Evolutionary conservation across 2,329 filamentous ascomycete species (phyloP).

Genomic region (Penicillium sp.): DNA sequence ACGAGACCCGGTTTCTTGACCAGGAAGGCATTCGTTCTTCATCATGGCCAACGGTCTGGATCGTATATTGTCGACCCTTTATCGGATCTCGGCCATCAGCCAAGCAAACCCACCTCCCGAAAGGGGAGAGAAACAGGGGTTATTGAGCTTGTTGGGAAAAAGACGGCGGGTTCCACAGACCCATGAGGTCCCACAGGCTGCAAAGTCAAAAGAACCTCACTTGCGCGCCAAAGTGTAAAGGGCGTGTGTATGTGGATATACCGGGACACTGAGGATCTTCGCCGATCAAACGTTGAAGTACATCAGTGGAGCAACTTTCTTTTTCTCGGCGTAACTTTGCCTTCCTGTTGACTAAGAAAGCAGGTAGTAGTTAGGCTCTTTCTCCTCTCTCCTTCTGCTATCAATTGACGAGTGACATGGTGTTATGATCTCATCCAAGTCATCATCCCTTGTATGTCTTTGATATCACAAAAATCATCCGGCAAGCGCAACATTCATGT

Average conservation of each 20-base stretch:
- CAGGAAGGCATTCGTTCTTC: not conserved
- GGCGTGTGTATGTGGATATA: not conserved
- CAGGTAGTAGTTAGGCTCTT: not conserved
- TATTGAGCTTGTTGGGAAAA: constrained; percentile 5
- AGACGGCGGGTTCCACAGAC: constrained; percentile 10
- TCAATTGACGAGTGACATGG: not conserved
- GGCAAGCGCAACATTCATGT: constrained; percentile 7
- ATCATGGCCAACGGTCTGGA: not conserved
- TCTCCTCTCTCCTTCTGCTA: not conserved
- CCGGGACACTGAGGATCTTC: constrained; percentile 4
- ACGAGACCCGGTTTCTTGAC: not conserved
- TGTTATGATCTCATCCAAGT: not conserved
- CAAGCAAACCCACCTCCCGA: not conserved
- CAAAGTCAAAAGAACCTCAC: constrained; percentile 8
- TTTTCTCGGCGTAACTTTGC: not conserved
- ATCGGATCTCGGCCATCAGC: not conserved
- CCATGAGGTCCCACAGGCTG: constrained; percentile 9
- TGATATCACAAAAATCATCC: constrained; percentile 10
- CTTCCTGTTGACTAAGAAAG: not conserved
- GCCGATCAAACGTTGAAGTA: constrained; percentile 3
- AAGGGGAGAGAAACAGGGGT: constrained; percentile 1
- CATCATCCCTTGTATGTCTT: constrained; percentile 10
- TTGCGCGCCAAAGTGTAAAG: not conserved
- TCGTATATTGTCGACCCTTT: not conserved
- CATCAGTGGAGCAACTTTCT: constrained; percentile 10